A percentile compares a stretch with the other conserved stretches of the same genome.
Evolutionary conservation across 176 grass and related monocot species (phyloP).

Genomic region (Musa acuminata): DNA sequence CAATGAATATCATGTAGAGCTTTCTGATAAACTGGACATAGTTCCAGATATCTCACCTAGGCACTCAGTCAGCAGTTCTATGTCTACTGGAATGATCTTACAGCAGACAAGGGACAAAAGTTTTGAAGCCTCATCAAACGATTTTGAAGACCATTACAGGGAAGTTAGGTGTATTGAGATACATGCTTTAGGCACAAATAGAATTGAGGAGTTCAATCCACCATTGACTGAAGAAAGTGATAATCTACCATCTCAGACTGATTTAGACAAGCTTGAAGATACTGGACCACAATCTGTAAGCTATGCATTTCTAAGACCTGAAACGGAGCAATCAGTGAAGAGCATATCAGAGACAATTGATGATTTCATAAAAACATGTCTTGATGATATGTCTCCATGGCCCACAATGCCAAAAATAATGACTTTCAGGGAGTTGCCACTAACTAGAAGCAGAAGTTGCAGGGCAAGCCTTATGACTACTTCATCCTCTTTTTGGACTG

Average conservation of each 20-base stretch:
- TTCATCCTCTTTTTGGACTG: constrained; percentile 50
- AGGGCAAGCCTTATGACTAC: constrained; percentile 56
- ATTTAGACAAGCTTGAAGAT: constrained; percentile 32
- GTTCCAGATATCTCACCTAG: constrained; percentile 2
- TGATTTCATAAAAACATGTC: constrained; percentile 29
- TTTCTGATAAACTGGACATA: constrained; percentile 8
- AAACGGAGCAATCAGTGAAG: constrained; percentile 15
- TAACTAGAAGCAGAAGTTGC: constrained; percentile 67
- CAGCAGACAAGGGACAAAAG: constrained; percentile 13
- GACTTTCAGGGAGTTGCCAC: constrained; percentile 31
- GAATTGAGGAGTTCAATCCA: constrained; percentile 32
- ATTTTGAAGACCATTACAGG: constrained; percentile 56
- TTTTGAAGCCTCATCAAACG: constrained; percentile 18
- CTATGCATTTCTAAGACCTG: background rate
- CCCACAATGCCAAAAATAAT: background rate
- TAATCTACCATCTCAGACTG: constrained; percentile 38
- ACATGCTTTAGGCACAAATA: constrained; percentile 30
- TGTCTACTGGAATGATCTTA: constrained; percentile 23
- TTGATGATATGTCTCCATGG: constrained; percentile 29
- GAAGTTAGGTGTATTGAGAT: constrained; percentile 71
- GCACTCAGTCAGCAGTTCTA: constrained; percentile 24
- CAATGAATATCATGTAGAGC: constrained; percentile 14
- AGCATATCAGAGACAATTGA: constrained; percentile 21
- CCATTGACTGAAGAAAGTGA: constrained; percentile 24
- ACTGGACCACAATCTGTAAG: constrained; percentile 6